Base-by-base conservation (phyloP, 1,284 basidiomycete species). In the Tylopilus orsonianus region DNA sequence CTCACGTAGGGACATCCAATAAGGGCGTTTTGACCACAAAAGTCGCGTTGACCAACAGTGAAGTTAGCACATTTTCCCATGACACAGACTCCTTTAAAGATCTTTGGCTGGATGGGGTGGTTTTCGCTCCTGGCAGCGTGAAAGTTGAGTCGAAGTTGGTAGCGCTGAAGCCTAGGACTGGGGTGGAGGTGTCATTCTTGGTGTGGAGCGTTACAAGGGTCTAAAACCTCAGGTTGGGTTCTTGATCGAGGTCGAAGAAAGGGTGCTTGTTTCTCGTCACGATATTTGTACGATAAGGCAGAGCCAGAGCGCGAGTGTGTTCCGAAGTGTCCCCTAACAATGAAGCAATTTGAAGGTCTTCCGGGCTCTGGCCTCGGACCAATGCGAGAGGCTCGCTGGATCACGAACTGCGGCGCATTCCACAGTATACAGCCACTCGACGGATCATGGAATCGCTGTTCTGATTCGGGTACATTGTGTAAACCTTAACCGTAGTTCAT, bases 161-260 rank as follows among this genome's bases (percentile, higher is more conserved):
- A n/a, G 20, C 44, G 18, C n/a, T n/a, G n/a, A 44, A 32, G 5
- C 22, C 42, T 2, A 29, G 30, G 4, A 22, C 10, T 1, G 42
- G 22, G 22, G 45, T 43, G 19, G 13, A 13, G 9, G 14, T 35
- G 13, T 50, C 29, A 43, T 9, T 37, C n/a, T 19, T 58, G 24
- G 45, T 52, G 29, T 61, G 57, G 50, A 58, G 55, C 23, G 48
- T 61, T 20, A 58, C 39, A n/a, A 54, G 52, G 34, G 8, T 44
- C 9, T 56, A 38, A 48, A 14, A 4, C 12, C 12, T n/a, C n/a
- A n/a, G n/a, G 20, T 13, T 4, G n/a, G n/a, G n/a, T n/a, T n/a
- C n/a, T n/a, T n/a, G n/a, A n/a, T n/a, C n/a, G n/a, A n/a, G n/a
- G n/a, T n/a, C n/a, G n/a, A n/a, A n/a, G n/a, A n/a, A n/a, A n/a